Base-by-base conservation (phyloP, 1,284 basidiomycete genomes). In the Malassezia psittaci region DNA sequence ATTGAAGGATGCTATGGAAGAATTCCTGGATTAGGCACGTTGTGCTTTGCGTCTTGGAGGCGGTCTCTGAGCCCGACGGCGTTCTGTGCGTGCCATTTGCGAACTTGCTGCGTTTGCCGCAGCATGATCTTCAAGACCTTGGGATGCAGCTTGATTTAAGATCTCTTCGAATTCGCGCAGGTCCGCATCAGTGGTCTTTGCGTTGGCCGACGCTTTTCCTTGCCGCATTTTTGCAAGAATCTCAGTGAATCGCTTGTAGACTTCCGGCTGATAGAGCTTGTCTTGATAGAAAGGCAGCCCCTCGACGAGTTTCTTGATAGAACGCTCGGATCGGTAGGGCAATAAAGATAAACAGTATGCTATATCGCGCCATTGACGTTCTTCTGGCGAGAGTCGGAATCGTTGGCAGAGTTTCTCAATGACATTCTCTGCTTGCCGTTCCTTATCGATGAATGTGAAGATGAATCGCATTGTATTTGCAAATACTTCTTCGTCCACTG, bases 331-430 rank as follows among this genome's bases (percentile, higher is more conserved):
- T 76, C 96, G 96, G 85, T 89, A 99, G 0, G 90, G 91, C 29
- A 98, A 79, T 3, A 96, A 77, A 0, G 90, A 90, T 3, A 99
- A 78, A 75, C 94, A 99, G 77, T 85, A 96, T 0, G 91, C 88
- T 61, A 98, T 91, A 69, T 99, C 93, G 35, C 89, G 83, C 93
- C 94, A 99, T 75, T 96, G 93, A 21, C 93, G 81, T 29, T 88
- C 82, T 24, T 93, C 89, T 39, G 87, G 85, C 0, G 88, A 84
- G 5, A 90, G 78, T 15, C 88, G 82, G 84, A 96, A 96, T 36
- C 72, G 58, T 53, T 74, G 72, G 45, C 72, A 74, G n/a, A 74
- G 63, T 64, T 74, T 74, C 52, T 74, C 72, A 11, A 74, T 67
- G 12, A 74, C 70, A 36, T 73, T 74, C 48, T 74, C 72, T 1